A percentile compares a stretch with the other conserved stretches of the same genome.
phyloP scores from a whole-genome alignment of 257 asterid genomes.

The Nicotiana noctiflora region DNA sequence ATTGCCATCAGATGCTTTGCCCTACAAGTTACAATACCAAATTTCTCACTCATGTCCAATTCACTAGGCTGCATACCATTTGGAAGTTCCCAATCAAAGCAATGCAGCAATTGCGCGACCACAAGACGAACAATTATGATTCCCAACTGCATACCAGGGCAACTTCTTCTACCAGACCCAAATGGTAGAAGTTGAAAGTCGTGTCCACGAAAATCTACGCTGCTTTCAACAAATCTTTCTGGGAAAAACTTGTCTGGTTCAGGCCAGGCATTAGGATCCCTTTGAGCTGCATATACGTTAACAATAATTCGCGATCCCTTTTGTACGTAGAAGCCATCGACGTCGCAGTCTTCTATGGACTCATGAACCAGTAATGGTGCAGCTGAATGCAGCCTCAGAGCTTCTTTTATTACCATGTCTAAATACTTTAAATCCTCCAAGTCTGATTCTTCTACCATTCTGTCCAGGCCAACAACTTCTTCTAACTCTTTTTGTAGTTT shows the following conservation, averaged over 20 bases:
- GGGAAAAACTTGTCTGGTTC: slow-evolving; percentile 22
- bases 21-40: slow-evolving; percentile 19
- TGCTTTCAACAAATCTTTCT: slow-evolving; percentile 13
- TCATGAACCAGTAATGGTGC: slow-evolving; percentile 19
- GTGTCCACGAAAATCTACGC: slow-evolving; percentile 15
- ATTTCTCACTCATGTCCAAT: slow-evolving; percentile 24
- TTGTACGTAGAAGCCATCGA: slow-evolving; percentile 15
- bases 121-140: slow-evolving; percentile 11
- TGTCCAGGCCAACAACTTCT: slow-evolving; percentile 18
- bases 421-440: slow-evolving; percentile 11
- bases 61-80: slow-evolving; percentile 16
- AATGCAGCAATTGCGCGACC: slow-evolving; percentile 23
- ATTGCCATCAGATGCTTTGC: slow-evolving; percentile 15
- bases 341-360: slow-evolving; percentile 19
- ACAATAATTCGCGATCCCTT: slow-evolving; percentile 8
- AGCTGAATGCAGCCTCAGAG: slow-evolving; percentile 24
- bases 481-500: slow-evolving; percentile 20
- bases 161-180: slow-evolving; percentile 24
- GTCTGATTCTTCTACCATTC: slow-evolving; percentile 17
- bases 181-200: slow-evolving; percentile 25
- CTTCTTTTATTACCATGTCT: slow-evolving; percentile 20
- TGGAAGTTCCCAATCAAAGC: slow-evolving; percentile 23
- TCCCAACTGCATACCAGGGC: slow-evolving; percentile 25
- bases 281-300: slow-evolving; percentile 16
- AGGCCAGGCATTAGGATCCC: slow-evolving; percentile 20